Evolutionary conservation across 805 yeast species (phyloP), one percentile per base, ranked within the genome.

Genomic region (Candida odintsovae): DNA sequence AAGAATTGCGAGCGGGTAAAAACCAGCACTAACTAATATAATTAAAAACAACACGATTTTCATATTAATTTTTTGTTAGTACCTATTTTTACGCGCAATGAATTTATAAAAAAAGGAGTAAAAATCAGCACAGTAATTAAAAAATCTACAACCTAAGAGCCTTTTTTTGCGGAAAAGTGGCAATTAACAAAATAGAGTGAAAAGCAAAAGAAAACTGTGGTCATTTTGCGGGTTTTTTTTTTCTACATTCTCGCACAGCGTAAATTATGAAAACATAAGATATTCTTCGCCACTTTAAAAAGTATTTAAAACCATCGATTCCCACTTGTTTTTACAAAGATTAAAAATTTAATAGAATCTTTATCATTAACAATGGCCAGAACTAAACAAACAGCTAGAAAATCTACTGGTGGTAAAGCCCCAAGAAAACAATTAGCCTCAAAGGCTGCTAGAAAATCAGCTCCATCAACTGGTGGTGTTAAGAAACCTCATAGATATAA

Each of bases 401-500:
- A 86, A 72, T 85, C 92, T 56, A 86, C 95, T 62, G 95, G 95
- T 82, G 95, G 95, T 81, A 86, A 86, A 72, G 95, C 95, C 44
- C 95, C 95, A 81, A 86, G 95, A 86, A 86, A 86, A 73, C 94
- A 86, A 72, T 76, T 86, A 64, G 94, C 94, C 54, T 86, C 94
- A 52, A 86, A 86, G 76, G 94, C 92, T 62, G 94, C 94, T 55
- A 85, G 94, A 84, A 86, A 86, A 68, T 85, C 92, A 38, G 94
- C 94, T 45, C 94, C 94, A 80, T 77, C 88, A 47, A 77, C 90
- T 51, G 92, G 92, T 68, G 94, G 94, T 83, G 92, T 86, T 63
- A 86, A 86, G 82, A 86, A 86, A 72, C 92, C 94, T 54, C 95
- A 86, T 82, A 86, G 96, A 84, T 87, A 86, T 77, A 85, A 85